These are phyloP conservation scores for Ustilago cynodontis DNA, from an alignment of 1,284 basidiomycete genomes.

Conservation along the genomic window DNA sequence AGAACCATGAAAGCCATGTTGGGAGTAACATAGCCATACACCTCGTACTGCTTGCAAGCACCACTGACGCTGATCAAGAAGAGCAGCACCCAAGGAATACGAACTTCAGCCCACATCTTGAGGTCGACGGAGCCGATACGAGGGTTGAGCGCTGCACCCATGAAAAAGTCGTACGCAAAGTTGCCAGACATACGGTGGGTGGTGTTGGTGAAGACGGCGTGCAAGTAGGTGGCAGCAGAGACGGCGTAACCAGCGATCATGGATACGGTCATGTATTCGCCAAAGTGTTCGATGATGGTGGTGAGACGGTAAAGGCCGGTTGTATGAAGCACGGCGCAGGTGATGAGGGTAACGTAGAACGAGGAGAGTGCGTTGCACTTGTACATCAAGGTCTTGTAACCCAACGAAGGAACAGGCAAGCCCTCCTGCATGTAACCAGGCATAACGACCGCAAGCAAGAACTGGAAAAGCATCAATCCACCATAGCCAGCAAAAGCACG, in stretches of 20 bases:
- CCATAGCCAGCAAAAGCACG: constrained; percentile 81
- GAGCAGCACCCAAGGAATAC: constrained; percentile 96
- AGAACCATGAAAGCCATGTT: constrained; percentile 98
- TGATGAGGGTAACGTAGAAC: constrained; percentile 86
- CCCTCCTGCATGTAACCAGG: constrained; percentile 92
- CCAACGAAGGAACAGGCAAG: constrained; percentile 69
- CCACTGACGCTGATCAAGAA: constrained; percentile 94
- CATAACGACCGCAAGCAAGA: constrained; percentile 88
- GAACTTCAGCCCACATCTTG: constrained; percentile 99
- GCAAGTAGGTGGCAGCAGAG: constrained; percentile 64
- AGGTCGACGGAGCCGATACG: constrained; percentile 92
- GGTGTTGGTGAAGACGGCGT: constrained; percentile 65
- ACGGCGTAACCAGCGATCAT: constrained; percentile 89
- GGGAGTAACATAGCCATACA: constrained; percentile 89
- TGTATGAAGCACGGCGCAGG: constrained; percentile 82
- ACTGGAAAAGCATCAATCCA: constrained; percentile 88
- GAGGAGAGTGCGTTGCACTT: constrained; percentile 89
- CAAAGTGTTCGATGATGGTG: constrained; percentile 96
- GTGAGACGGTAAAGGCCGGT: constrained; percentile 88
- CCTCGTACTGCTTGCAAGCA: constrained; percentile 88
- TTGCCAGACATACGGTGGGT: constrained; percentile 86
- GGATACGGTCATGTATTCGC: constrained; percentile 93
- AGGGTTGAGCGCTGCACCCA: constrained; percentile 95
- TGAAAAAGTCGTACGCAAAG: constrained; percentile 79
- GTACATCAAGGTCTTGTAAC: constrained; percentile 91